These are phyloP conservation scores for Torulaspora microellipsoides DNA, from an alignment of 805 yeast genomes.

Conservation along the genomic window DNA sequence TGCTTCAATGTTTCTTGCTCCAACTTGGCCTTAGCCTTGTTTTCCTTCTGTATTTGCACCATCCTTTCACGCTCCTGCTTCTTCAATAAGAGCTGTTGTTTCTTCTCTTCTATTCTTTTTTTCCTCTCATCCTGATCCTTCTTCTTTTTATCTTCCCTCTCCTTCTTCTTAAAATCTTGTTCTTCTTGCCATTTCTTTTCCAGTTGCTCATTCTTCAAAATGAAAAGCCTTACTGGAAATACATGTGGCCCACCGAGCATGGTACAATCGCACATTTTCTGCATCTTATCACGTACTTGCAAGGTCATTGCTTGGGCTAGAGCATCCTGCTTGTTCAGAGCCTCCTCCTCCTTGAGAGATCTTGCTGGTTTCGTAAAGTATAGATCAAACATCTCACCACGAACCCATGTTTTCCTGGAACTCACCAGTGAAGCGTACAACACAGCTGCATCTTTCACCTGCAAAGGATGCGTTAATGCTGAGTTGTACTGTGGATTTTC, in stretches of 20 bases:
- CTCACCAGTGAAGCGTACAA: slow-evolving; percentile 64
- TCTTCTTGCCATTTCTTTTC: slow-evolving; percentile 46
- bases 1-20: slow-evolving; percentile 18
- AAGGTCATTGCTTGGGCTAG: slow-evolving; percentile 8
- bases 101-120: slow-evolving; percentile 25
- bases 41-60: slow-evolving; percentile 17
- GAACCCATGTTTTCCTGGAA: slow-evolving; percentile 65
- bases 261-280: slow-evolving; percentile 73
- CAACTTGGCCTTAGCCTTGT: slow-evolving; percentile 22
- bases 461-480: slow-evolving; percentile 58
- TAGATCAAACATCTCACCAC: slow-evolving; percentile 64
- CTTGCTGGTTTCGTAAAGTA: slow-evolving; percentile 71
- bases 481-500: slow-evolving; percentile 52
- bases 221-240: slow-evolving; percentile 71
- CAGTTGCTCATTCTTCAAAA: slow-evolving; percentile 74
- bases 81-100: slow-evolving; percentile 22
- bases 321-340: slow-evolving; percentile 5
- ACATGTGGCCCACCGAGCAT: slow-evolving; percentile 78
- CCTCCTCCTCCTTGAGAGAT: slow-evolving; percentile 38
- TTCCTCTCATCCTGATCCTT: slow-evolving; percentile 33
- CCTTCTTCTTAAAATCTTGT: slow-evolving; percentile 35
- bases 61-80: slow-evolving; percentile 26
- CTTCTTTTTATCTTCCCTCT: slow-evolving; percentile 36
- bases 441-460: slow-evolving; percentile 68
- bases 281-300: slow-evolving; percentile 75